These are phyloP conservation scores for Penicillium taxi DNA, from an alignment of 495 filamentous ascomycete species.

Conservation along the genomic window DNA sequence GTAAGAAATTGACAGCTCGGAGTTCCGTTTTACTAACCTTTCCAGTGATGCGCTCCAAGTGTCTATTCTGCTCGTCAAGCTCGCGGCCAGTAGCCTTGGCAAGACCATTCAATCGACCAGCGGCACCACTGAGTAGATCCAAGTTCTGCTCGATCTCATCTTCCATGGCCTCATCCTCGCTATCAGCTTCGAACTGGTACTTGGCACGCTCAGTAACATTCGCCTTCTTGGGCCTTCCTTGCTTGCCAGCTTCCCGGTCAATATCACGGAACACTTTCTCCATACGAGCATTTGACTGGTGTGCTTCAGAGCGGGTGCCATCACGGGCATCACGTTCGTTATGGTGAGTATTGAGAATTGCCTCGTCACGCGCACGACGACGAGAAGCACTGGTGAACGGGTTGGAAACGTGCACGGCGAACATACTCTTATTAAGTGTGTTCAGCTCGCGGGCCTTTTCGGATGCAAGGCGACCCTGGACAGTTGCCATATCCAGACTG, in stretches of 20 bases:
- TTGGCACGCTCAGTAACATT: slow-evolving; percentile 61
- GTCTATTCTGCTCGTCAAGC: slow-evolving; percentile 65
- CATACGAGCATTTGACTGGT: slow-evolving; percentile 48
- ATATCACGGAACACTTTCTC: slow-evolving; percentile 52
- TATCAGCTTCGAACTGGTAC: slow-evolving; percentile 73
- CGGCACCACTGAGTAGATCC: slow-evolving; percentile 51
- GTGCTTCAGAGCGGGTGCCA: slow-evolving; percentile 57
- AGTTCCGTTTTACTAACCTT: too few relatives aligned
- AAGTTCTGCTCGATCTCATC: slow-evolving; percentile 60
- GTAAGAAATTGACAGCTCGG: slow-evolving; percentile 13
- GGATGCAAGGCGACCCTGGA: slow-evolving; percentile 62
- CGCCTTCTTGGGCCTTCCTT: slow-evolving; percentile 33
- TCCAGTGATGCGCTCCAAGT: slow-evolving; percentile 61
- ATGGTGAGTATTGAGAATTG: slow-evolving; percentile 54
- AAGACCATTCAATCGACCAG: slow-evolving; percentile 55
- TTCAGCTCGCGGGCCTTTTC: slow-evolving; percentile 70
- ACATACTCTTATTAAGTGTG: slow-evolving; percentile 74
- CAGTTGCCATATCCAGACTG: slow-evolving; percentile 60
- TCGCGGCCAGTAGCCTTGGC: slow-evolving; percentile 64
- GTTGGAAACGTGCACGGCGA: slow-evolving; percentile 66
- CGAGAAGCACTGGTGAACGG: slow-evolving; percentile 57
- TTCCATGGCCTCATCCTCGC: slow-evolving; percentile 70
- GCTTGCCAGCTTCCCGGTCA: slow-evolving; percentile 31
- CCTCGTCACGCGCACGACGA: slow-evolving; percentile 50
- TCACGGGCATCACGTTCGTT: slow-evolving; percentile 61